Conservation (phyloP, 768 basidiomycete genomes). For the Dendrothele bispora region DNA sequence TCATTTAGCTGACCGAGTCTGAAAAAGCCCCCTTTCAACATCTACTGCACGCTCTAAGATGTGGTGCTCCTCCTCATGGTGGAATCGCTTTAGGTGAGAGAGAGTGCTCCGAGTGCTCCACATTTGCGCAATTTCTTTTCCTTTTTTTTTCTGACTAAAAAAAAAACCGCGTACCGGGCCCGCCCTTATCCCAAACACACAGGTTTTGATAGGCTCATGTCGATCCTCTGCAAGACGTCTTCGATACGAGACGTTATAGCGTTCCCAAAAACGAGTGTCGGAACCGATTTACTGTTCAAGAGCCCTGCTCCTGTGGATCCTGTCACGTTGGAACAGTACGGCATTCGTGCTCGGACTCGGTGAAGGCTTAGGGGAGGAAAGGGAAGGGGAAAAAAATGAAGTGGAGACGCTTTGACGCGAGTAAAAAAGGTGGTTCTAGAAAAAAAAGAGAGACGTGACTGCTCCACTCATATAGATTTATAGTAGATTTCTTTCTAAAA, state of each 20-base stretch:
- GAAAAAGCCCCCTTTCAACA: conserved; percentile 82
- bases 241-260: conserved; percentile 96
- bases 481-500: too few species aligned
- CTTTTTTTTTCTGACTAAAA: conserved; percentile 12
- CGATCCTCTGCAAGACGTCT: conserved; percentile 82
- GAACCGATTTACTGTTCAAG: conserved; percentile 85
- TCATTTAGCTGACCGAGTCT: conserved; percentile 60
- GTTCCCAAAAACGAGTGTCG: conserved; percentile 88
- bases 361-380: not conserved
- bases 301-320: conserved; percentile 68
- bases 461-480: too few species aligned
- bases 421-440: too few species aligned
- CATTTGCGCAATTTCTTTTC: conserved; percentile 27
- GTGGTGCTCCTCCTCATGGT: conserved; percentile 94
- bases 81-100: conserved; percentile 83
- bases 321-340: conserved; percentile 62
- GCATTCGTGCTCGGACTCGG: conserved; percentile 40
- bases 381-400: too few species aligned
- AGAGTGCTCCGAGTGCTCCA: too few species aligned
- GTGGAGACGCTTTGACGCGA: too few species aligned
- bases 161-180: too few species aligned
- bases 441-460: too few species aligned
- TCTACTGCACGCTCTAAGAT: conserved; percentile 81
- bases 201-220: conserved; percentile 94
- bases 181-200: conserved; percentile 3